These are phyloP conservation scores for Phytophthora brassicae DNA, from an alignment of 352 stramenopile species.

Conservation along the genomic window DNA sequence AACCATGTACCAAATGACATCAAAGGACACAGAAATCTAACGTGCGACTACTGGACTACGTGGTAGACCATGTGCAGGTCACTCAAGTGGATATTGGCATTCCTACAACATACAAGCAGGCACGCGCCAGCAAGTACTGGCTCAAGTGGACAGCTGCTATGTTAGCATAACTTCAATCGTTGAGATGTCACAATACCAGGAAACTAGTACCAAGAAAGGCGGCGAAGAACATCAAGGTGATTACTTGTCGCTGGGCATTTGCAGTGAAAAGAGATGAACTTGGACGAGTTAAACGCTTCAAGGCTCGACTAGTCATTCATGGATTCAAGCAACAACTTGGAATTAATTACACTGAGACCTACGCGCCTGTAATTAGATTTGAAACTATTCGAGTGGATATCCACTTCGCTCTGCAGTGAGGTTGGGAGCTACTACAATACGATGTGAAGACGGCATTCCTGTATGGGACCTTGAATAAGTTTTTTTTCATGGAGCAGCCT, in stretches of 20 bases:
- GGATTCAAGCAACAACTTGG: conserved; percentile 21
- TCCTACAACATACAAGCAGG: conserved; percentile 5
- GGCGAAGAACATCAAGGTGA: too few species aligned
- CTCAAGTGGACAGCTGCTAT: conserved; percentile 7
- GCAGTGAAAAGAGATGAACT: too few species aligned
- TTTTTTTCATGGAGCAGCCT: conserved; percentile 22
- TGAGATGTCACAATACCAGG: conserved; percentile 2
- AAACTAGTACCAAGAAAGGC: too few species aligned
- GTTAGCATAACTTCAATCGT: conserved; percentile 2
- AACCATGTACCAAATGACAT: too few species aligned
- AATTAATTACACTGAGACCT: conserved; percentile 23
- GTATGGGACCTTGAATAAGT: conserved; percentile 1
- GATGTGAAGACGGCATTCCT: conserved; percentile 9
- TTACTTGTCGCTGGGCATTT: too few species aligned
- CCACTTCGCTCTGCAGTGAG: not conserved
- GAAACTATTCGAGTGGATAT: conserved; percentile 13
- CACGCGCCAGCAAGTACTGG: conserved; percentile 1
- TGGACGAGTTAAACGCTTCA: not conserved
- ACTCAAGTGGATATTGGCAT: not conserved
- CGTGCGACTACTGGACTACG: not conserved
- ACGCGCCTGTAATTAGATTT: conserved; percentile 21
- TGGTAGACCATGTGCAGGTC: not conserved
- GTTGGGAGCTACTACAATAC: conserved; percentile 6
- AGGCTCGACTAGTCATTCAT: conserved; percentile 9
- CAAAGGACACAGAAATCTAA: not conserved